Base-by-base conservation (phyloP, 2,329 filamentous ascomycete genomes). In the Pseudogymnoascus sp. region DNA sequence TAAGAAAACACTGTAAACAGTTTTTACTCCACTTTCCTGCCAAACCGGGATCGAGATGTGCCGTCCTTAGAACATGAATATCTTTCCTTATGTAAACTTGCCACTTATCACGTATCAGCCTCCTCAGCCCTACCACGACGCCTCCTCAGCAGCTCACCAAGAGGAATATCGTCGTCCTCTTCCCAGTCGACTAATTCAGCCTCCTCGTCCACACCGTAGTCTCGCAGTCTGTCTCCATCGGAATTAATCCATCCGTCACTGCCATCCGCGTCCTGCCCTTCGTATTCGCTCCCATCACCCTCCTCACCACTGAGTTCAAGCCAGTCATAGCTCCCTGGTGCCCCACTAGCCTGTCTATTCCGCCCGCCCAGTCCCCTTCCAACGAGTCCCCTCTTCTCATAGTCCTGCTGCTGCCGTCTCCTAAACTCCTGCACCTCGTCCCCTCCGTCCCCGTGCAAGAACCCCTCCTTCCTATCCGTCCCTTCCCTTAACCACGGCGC, bases 201-300 rank as follows among this genome's bases (percentile, higher is more conserved):
- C 12, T 89, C 87, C 69, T 91, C 88, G 67, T 93, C 90, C 0
- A 94, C 89, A 1, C 90, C 90, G 69, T 87, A 94, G 69, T 94
- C 90, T 42, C 82, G 79, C 59, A 94, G 74, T 35, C 84, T 78
- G 70, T 93, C 88, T 1, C 89, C 90, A 60, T 93, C 89, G 0
- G 83, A 80, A 67, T 92, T 93, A 0, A 80, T 84, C 89, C 89
- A 94, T 4, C 77, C 81, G 42, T 80, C 80, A 68, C 83, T 79
- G 4, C 81, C 82, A 39, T 65, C 72, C 64, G 66, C 69, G 63
- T 68, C 69, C 61, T 64, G 61, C 37, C 69, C 66, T 10, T 73
- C 70, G 40, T 73, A 71, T 21, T 71, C 71, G 4, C 69, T 70
- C 12, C 66, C 65, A 1, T 66, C 55, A 12, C 62, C 62, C 7